These are phyloP conservation scores for Rubus parviflorus DNA, from an alignment of 306 rosid species.

Conservation along the genomic window DNA sequence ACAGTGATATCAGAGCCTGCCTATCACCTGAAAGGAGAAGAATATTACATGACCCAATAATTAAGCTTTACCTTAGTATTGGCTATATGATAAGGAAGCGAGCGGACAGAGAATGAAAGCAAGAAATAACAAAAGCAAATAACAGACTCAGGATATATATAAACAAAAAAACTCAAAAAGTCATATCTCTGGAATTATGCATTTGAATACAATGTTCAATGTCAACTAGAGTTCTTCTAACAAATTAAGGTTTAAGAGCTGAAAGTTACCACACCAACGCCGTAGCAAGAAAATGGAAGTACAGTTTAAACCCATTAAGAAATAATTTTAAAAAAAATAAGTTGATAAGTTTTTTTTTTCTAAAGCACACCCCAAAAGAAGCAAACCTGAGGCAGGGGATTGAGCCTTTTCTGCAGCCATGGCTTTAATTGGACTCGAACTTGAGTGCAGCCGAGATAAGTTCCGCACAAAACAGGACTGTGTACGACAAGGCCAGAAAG, in stretches of 20 bases:
- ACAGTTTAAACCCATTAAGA: no score
- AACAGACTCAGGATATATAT: no score
- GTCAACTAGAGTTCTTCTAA: no score
- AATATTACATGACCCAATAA: conserved; percentile 8
- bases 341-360: no score
- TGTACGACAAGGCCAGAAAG: background rate
- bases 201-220: no score
- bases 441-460: conserved; percentile 31
- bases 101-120: no score
- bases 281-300: background rate
- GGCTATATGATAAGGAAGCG: no score
- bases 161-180: background rate
- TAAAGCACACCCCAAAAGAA: background rate
- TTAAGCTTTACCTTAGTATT: background rate
- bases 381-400: conserved; percentile 45
- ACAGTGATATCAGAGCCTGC: conserved; percentile 85
- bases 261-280: background rate
- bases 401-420: conserved; percentile 54
- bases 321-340: no score
- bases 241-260: no score
- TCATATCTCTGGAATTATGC: background rate
- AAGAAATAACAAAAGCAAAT: background rate
- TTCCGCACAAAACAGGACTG: conserved; percentile 32
- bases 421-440: conserved; percentile 46
- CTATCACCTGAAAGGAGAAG: conserved; percentile 53